Percentiles rank a stretch among this genome's conserved stretches.
phyloP scores from a whole-genome alignment of 805 yeast species.

The Cyberlindnera mycetangii region DNA sequence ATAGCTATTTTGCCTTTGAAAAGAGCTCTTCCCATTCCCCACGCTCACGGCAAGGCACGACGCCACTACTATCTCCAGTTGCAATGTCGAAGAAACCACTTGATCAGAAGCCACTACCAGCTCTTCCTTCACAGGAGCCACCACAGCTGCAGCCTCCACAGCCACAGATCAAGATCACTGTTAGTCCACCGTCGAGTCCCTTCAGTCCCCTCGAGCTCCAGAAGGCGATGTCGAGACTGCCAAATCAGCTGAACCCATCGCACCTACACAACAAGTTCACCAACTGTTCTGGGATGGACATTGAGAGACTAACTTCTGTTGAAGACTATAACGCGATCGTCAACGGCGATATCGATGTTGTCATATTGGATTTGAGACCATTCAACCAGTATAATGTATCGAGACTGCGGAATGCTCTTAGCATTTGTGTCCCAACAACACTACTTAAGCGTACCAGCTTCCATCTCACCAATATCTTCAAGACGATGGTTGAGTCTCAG shows the following conservation, averaged over 20 bases:
- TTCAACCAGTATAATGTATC: slow-evolving; percentile 66
- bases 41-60: background rate
- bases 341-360: slow-evolving; percentile 2
- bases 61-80: background rate
- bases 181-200: slow-evolving; percentile 12
- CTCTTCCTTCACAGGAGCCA: background rate
- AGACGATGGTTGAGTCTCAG: slow-evolving; percentile 28
- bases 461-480: slow-evolving; percentile 26
- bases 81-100: too few species aligned
- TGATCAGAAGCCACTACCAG: too few species aligned
- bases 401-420: slow-evolving; percentile 61
- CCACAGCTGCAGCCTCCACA: slow-evolving; percentile 1
- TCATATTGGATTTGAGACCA: slow-evolving; percentile 64
- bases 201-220: slow-evolving; percentile 7
- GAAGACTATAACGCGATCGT: slow-evolving; percentile 10
- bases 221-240: slow-evolving; percentile 8
- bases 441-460: slow-evolving; percentile 56
- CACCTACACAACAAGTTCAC: slow-evolving; percentile 15
- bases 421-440: slow-evolving; percentile 86
- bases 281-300: slow-evolving; percentile 11
- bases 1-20: slow-evolving; percentile 13
- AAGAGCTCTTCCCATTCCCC: slow-evolving; percentile 4
- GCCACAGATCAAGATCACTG: slow-evolving; percentile 16
- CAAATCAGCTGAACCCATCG: slow-evolving; percentile 14
- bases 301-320: slow-evolving; percentile 11